Conservation (phyloP, 805 yeast genomes). For the Wickerhamomyces silvicola region DNA sequence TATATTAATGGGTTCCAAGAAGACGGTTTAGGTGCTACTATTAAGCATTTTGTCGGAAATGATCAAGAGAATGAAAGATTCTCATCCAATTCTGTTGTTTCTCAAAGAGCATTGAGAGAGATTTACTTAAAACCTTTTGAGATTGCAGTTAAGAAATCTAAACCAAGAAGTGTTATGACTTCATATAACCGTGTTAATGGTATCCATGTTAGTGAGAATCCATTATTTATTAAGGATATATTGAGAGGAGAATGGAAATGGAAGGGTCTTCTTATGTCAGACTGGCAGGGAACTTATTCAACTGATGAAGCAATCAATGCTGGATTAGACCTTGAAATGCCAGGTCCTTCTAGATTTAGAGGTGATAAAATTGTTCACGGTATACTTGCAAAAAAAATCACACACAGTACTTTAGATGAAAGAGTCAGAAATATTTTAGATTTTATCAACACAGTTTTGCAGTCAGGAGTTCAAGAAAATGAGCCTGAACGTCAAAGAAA, state of each 20-base stretch:
- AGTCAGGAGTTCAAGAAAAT: slow-evolving; percentile 35
- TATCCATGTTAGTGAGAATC: slow-evolving; percentile 41
- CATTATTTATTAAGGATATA: slow-evolving; percentile 34
- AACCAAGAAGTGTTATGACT: slow-evolving; percentile 52
- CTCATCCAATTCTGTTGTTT: slow-evolving; percentile 38
- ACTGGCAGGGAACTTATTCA: slow-evolving; percentile 57
- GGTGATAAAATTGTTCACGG: slow-evolving; percentile 32
- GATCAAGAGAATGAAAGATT: slow-evolving; percentile 52
- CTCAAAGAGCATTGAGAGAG: slow-evolving; percentile 57
- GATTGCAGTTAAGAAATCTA: slow-evolving; percentile 44
- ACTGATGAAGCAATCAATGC: slow-evolving; percentile 39
- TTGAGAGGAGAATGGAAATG: slow-evolving; percentile 51
- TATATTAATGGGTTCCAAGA: slow-evolving; percentile 47
- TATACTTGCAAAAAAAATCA: slow-evolving; percentile 32
- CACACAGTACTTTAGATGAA: slow-evolving; percentile 35
- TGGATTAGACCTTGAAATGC: slow-evolving; percentile 60
- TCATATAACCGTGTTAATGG: slow-evolving; percentile 59
- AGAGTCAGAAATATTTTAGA: slow-evolving; percentile 42
- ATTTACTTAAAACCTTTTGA: slow-evolving; percentile 56
- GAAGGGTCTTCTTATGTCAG: slow-evolving; percentile 50
- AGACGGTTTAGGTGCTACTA: slow-evolving; percentile 41
- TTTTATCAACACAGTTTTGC: slow-evolving; percentile 37
- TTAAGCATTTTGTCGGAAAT: slow-evolving; percentile 56
- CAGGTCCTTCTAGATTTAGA: slow-evolving; percentile 49
- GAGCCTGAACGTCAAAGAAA: slow-evolving; percentile 34